Evolutionary conservation across 2,329 filamentous ascomycete genomes (phyloP).

Genomic region (Colletotrichum somersetense): DNA sequence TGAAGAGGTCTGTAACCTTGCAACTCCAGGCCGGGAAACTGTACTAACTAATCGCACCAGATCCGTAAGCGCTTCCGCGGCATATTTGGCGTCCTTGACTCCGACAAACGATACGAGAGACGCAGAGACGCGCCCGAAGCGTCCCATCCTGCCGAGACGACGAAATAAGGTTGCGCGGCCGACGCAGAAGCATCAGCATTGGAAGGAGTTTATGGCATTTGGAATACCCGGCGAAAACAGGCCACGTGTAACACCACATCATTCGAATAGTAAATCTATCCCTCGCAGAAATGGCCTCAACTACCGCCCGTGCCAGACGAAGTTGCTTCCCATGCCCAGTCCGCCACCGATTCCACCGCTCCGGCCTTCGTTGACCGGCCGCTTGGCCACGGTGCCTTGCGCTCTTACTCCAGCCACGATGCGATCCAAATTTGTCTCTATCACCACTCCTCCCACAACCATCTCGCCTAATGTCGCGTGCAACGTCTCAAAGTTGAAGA

Average conservation of each 20-base stretch:
- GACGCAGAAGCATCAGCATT: slow-evolving; percentile 18
- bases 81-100: slow-evolving; percentile 56
- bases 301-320: slow-evolving; percentile 65
- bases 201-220: slow-evolving; percentile 41
- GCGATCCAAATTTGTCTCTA: slow-evolving; percentile 90
- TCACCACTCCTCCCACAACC: slow-evolving; percentile 94
- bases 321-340: slow-evolving; percentile 68
- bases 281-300: slow-evolving; percentile 13
- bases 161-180: slow-evolving; percentile 20
- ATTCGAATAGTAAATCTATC: slow-evolving; percentile 39
- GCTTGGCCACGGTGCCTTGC: slow-evolving; percentile 82
- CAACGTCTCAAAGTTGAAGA: slow-evolving; percentile 98
- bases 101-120: slow-evolving; percentile 58
- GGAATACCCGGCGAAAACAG: slow-evolving; percentile 35
- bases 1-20: slow-evolving; percentile 52
- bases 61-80: slow-evolving; percentile 53
- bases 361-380: slow-evolving; percentile 79
- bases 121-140: slow-evolving; percentile 54
- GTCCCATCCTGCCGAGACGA: slow-evolving; percentile 43
- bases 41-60: slow-evolving; percentile 44
- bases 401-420: slow-evolving; percentile 87
- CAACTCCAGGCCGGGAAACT: too few relatives aligned
- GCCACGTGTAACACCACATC: slow-evolving; percentile 47
- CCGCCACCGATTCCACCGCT: slow-evolving; percentile 61
- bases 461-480: slow-evolving; percentile 93